Percentiles rank a stretch among this genome's conserved stretches.
These are phyloP conservation scores for Pyrenula aspistea DNA, from an alignment of 495 filamentous ascomycete genomes.

Conservation along the genomic window DNA sequence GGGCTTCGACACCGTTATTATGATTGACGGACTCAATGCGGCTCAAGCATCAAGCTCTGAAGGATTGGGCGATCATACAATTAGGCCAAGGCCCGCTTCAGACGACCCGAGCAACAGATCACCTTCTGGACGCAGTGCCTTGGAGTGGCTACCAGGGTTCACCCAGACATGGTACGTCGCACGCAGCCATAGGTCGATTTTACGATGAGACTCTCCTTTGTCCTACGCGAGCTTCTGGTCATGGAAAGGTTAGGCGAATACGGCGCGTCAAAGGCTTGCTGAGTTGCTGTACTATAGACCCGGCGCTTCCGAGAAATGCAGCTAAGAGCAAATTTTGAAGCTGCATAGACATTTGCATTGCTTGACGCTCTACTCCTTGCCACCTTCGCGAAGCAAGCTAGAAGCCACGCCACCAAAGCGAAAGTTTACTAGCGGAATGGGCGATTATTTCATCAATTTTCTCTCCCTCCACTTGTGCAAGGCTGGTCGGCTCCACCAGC, in stretches of 20 bases:
- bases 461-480: background rate
- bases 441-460: background rate
- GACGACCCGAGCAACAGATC: background rate
- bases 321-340: background rate
- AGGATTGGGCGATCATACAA: background rate
- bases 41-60: background rate
- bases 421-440: background rate
- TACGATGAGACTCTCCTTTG: too few species aligned
- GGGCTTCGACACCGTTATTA: background rate
- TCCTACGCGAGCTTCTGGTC: background rate
- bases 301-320: background rate
- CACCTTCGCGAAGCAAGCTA: slow-evolving; percentile 4
- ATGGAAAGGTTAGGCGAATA: too few species aligned
- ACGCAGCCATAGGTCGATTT: background rate
- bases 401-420: background rate
- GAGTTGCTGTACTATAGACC: background rate
- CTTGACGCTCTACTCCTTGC: slow-evolving; percentile 1
- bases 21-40: too few species aligned
- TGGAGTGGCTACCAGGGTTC: background rate
- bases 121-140: background rate
- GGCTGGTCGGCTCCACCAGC: background rate
- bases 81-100: background rate
- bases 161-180: background rate
- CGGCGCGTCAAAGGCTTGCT: too few species aligned
- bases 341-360: too few species aligned